Evolutionary conservation across 352 stramenopile genomes (phyloP).

Genomic region (Vaucheria bursata): DNA sequence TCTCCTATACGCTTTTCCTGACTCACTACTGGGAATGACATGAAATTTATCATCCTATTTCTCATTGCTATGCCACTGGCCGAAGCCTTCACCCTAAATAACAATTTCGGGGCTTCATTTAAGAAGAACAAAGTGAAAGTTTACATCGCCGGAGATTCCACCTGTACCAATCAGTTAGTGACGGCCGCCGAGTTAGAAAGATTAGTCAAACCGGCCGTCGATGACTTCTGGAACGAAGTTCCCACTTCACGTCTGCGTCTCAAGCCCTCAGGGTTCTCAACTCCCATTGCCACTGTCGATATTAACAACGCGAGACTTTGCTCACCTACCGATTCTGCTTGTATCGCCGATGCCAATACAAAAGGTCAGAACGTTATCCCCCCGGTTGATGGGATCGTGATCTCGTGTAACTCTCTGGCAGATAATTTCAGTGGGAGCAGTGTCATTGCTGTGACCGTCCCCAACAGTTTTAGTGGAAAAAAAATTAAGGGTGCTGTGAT

Average conservation of each 20-base stretch:
- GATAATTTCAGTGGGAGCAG: background rate
- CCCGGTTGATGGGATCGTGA: background rate
- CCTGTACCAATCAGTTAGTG: background rate
- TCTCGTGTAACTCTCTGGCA: background rate
- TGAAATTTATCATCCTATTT: background rate
- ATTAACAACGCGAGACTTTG: background rate
- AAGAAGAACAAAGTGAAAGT: background rate
- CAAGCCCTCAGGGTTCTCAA: background rate
- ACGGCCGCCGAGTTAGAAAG: background rate
- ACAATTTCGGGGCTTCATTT: background rate
- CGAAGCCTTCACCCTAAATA: background rate
- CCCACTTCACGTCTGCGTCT: background rate
- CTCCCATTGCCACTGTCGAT: background rate
- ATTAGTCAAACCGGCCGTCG: background rate
- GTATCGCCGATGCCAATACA: too few species aligned
- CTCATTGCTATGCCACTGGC: background rate
- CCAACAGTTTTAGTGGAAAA: background rate
- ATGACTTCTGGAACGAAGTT: conserved; percentile 1
- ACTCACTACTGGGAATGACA: background rate
- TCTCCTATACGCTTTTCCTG: background rate
- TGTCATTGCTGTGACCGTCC: background rate
- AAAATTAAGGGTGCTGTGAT: background rate
- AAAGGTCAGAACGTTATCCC: background rate
- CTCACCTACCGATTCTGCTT: too few species aligned
- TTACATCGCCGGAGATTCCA: background rate